These are phyloP conservation scores for Ogataea pignaliae DNA, from an alignment of 805 yeast species.

Conservation along the genomic window DNA sequence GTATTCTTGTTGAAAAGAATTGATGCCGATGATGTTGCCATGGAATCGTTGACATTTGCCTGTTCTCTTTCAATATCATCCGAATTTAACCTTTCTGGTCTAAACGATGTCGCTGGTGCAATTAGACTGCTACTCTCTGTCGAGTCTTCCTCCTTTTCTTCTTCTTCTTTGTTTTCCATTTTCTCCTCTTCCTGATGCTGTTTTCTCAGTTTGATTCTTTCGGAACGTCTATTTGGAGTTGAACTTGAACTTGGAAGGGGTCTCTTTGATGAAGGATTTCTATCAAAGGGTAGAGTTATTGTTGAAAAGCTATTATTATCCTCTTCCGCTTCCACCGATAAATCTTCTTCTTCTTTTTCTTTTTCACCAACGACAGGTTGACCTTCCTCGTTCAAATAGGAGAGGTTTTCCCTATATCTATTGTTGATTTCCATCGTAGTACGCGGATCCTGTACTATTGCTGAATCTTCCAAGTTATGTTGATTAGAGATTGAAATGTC, in stretches of 20 bases:
- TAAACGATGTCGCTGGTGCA: not conserved
- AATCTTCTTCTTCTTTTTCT: no score
- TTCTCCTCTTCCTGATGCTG: not conserved
- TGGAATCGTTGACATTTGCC: not conserved
- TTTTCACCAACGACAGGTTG: no score
- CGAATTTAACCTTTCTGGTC: conserved; percentile 15
- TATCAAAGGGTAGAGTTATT: not conserved
- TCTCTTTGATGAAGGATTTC: not conserved
- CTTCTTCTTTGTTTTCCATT: no score
- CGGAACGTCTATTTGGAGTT: conserved; percentile 18
- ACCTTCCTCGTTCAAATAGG: not conserved
- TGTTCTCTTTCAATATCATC: conserved; percentile 14
- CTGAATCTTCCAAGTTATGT: not conserved
- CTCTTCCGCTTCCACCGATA: no score
- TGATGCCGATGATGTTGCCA: no score
- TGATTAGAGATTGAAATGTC: no score
- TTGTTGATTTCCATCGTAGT: conserved; percentile 12
- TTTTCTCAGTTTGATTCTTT: not conserved
- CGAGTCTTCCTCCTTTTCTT: conserved; percentile 2
- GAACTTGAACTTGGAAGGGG: conserved; percentile 7
- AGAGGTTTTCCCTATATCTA: conserved; percentile 11
- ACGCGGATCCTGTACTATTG: not conserved
- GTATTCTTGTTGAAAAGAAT: not conserved
- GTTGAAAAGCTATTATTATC: not conserved
- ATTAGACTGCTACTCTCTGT: not conserved